These are phyloP conservation scores for Graphilbum fragrans DNA, from an alignment of 2,329 filamentous ascomycete species.

Conservation along the genomic window DNA sequence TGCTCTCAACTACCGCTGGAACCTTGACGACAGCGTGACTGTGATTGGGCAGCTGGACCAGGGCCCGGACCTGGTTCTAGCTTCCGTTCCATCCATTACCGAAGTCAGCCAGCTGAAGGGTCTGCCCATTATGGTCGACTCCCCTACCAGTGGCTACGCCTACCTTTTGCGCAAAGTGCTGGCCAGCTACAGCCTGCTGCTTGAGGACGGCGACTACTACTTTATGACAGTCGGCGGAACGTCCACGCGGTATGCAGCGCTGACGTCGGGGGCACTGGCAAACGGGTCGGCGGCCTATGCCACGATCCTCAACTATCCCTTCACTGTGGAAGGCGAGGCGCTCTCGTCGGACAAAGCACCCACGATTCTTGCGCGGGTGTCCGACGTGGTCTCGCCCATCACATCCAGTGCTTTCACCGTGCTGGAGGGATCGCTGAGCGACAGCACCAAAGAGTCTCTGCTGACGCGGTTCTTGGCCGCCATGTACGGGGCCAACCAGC, in stretches of 20 bases:
- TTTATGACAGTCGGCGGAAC: constrained; percentile 15
- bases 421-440: constrained; percentile 6
- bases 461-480: constrained; percentile 14
- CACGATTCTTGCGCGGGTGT: constrained; percentile 13
- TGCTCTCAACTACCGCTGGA: constrained; percentile 14
- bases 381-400: constrained; percentile 14
- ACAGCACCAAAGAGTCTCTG: constrained; percentile 5
- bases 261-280: constrained; percentile 13
- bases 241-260: constrained; percentile 14
- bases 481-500: constrained; percentile 15
- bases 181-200: constrained; percentile 65
- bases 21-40: constrained; percentile 14
- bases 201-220: not conserved
- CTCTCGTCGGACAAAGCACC: constrained; percentile 6
- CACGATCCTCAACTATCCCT: constrained; percentile 18
- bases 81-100: constrained; percentile 15
- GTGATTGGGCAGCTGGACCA: constrained; percentile 18
- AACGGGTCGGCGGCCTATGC: constrained; percentile 17
- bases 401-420: constrained; percentile 14
- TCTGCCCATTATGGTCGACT: constrained; percentile 65
- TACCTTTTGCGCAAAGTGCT: constrained; percentile 68
- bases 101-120: not conserved
- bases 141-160: constrained; percentile 65
- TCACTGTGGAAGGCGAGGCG: constrained; percentile 10
- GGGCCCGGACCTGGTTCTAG: constrained; percentile 18